Percentiles rank a stretch among this genome's conserved stretches.
phyloP scores from a whole-genome alignment of 148 eudicot genomes.

The Spergularia bocconei region DNA sequence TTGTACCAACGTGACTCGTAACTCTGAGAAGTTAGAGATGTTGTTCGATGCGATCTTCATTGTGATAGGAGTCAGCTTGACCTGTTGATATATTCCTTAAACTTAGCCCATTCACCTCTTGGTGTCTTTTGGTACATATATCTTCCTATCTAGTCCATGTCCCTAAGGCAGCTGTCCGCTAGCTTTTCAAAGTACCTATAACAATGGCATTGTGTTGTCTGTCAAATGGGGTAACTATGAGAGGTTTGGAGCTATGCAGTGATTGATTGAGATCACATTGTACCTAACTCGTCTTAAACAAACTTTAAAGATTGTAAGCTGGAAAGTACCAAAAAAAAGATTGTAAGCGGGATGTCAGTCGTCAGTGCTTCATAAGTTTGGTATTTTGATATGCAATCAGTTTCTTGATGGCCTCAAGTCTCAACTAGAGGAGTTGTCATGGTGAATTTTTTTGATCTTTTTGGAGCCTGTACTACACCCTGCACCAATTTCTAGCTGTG shows the following conservation, averaged over 20 bases:
- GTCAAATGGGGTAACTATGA: not conserved
- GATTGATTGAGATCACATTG: not conserved
- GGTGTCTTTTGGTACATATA: not conserved
- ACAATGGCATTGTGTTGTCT: not conserved
- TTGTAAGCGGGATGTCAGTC: constrained; percentile 6
- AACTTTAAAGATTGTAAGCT: constrained; percentile 13
- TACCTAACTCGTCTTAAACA: not conserved
- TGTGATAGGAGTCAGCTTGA: constrained; percentile 11
- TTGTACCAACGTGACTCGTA: not conserved
- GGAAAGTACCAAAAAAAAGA: not conserved
- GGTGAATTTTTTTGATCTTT: not conserved
- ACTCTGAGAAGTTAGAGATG: not conserved
- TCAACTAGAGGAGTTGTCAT: not conserved
- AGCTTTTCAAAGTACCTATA: not conserved
- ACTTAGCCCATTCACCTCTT: not conserved
- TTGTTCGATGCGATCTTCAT: not conserved
- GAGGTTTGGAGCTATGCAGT: not conserved
- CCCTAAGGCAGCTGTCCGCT: not conserved
- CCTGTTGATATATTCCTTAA: constrained; percentile 7
- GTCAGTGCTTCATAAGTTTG: constrained; percentile 4
- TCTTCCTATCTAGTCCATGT: not conserved
- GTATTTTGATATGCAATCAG: not conserved
- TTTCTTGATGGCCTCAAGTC: not conserved
- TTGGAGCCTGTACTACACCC: constrained; percentile 3
- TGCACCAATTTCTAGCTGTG: not conserved